Percentiles rank a stretch among this genome's conserved stretches.
Conservation (phyloP, 23 red algal genomes). For the Gracilaria gracilis region DNA sequence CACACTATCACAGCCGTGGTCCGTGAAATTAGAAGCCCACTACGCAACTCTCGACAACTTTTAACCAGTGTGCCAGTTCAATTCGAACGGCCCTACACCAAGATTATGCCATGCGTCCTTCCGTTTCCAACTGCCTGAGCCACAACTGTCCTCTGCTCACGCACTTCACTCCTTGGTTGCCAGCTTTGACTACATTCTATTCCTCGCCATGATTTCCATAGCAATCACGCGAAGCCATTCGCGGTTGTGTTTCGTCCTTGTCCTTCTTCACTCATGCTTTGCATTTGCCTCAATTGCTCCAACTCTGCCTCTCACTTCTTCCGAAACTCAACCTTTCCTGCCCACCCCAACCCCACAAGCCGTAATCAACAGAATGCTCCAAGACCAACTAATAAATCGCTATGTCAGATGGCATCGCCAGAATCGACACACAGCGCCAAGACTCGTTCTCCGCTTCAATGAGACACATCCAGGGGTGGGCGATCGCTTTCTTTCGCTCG, state of each 20-base stretch:
- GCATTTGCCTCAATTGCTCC: neutral
- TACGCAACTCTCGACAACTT: neutral
- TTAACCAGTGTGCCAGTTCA: neutral
- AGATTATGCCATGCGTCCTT: neutral
- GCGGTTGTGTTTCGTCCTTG: neutral
- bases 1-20: neutral
- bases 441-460: slow-evolving; percentile 11
- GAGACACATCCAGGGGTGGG: slow-evolving; percentile 12
- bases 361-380: neutral
- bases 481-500: slow-evolving; percentile 15
- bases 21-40: neutral
- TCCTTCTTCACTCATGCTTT: neutral
- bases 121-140: neutral
- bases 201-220: neutral
- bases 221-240: neutral
- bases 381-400: slow-evolving; percentile 3
- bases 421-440: slow-evolving; percentile 1
- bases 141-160: neutral
- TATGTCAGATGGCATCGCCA: neutral
- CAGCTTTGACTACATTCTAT: neutral
- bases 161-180: neutral
- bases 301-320: neutral
- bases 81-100: neutral
- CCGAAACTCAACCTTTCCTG: neutral
- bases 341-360: slow-evolving; percentile 2